A percentile compares a stretch with the other conserved stretches of the same genome.
Conservation (phyloP, 1,139 yeast species). For the Sugiyamaella neomexicana region DNA sequence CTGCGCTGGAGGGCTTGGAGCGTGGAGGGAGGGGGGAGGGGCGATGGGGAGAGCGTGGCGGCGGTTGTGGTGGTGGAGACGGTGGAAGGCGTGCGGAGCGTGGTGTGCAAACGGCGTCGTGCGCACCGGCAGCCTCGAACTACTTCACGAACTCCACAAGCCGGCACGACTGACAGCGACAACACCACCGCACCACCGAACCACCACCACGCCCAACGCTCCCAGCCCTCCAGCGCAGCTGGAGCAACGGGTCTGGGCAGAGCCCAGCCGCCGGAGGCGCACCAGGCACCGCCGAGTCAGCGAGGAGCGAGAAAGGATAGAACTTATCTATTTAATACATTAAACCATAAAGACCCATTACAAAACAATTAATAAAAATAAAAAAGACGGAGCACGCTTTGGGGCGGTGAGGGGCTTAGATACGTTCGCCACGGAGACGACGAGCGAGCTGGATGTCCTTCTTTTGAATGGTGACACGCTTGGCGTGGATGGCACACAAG, state of each 20-base stretch:
- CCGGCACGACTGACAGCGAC: too few relatives aligned
- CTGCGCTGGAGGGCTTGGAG: background rate
- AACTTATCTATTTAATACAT: constrained; percentile 16
- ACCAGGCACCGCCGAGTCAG: too few relatives aligned
- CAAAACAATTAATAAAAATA: constrained; percentile 11
- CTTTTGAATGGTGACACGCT: constrained; percentile 99
- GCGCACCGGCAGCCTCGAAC: too few relatives aligned
- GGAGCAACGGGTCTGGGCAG: background rate
- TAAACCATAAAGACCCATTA: constrained; percentile 16
- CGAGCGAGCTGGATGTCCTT: constrained; percentile 98
- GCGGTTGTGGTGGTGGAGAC: background rate
- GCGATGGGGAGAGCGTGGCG: background rate
- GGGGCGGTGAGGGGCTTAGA: constrained; percentile 22
- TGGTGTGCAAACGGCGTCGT: background rate
- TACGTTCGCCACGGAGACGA: constrained; percentile 90
- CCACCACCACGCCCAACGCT: background rate
- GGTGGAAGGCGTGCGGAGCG: background rate
- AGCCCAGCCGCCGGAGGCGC: too few relatives aligned
- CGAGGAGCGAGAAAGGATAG: background rate
- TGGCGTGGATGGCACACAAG: constrained; percentile 98
- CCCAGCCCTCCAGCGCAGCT: background rate
- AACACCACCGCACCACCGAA: background rate
- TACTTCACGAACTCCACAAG: background rate
- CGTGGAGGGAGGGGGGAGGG: background rate
- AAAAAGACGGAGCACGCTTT: constrained; percentile 5